Evolutionary conservation across 148 eudicot genomes (phyloP).

Genomic region (Pouteria glomerata): DNA sequence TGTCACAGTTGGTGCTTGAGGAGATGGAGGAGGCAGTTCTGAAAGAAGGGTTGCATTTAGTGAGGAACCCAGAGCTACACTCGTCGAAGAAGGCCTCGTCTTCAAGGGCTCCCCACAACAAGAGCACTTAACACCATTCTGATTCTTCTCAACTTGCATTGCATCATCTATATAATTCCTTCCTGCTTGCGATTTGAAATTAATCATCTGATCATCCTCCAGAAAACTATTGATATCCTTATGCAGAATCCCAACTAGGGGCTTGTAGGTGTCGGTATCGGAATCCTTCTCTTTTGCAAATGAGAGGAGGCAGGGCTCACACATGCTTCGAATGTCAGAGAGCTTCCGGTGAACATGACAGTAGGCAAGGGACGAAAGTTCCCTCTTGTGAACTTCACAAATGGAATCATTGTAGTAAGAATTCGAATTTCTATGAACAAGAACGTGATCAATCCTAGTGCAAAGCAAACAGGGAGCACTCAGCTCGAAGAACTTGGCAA

Average conservation of each 20-base stretch:
- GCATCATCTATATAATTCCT: slow-evolving; percentile 31
- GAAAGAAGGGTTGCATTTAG: slow-evolving; percentile 19
- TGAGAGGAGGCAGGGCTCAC: slow-evolving; percentile 85
- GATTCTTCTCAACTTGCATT: slow-evolving; percentile 14
- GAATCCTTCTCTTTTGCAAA: slow-evolving; percentile 57
- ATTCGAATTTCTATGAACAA: slow-evolving; percentile 31
- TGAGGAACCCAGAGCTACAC: slow-evolving; percentile 16
- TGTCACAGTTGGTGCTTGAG: slow-evolving; percentile 38
- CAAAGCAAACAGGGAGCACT: slow-evolving; percentile 69
- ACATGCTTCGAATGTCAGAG: slow-evolving; percentile 75
- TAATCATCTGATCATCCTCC: slow-evolving; percentile 49
- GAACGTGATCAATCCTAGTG: slow-evolving; percentile 69
- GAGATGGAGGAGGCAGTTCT: slow-evolving; percentile 58
- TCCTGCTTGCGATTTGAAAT: slow-evolving; percentile 15
- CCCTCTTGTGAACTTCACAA: slow-evolving; percentile 80
- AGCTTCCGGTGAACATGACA: slow-evolving; percentile 82
- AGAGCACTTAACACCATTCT: slow-evolving; percentile 39
- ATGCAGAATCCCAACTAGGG: slow-evolving; percentile 35
- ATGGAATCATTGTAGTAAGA: slow-evolving; percentile 61
- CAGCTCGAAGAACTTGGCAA: slow-evolving; percentile 66
- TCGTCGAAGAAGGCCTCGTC: slow-evolving; percentile 35
- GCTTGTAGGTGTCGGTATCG: slow-evolving; percentile 33
- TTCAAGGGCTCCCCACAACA: slow-evolving; percentile 92
- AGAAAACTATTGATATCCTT: slow-evolving; percentile 46
- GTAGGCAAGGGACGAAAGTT: slow-evolving; percentile 82